Conservation (phyloP, 176 grass and related monocot species). For the Rhynchospora breviuscula region DNA sequence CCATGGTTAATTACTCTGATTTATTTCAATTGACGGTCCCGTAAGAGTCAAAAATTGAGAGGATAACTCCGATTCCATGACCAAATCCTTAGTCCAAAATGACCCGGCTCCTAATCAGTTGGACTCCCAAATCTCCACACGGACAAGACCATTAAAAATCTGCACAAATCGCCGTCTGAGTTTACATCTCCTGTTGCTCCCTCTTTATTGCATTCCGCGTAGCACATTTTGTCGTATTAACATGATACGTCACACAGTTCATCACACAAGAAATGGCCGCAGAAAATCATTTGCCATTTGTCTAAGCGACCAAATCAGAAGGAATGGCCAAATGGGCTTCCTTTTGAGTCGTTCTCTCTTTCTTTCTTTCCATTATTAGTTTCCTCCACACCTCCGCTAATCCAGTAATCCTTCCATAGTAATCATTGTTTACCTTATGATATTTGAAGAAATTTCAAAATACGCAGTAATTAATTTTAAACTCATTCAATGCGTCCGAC, state of each 20-base stretch:
- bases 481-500: not conserved
- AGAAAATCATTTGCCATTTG: not conserved
- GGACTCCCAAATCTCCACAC: too few relatives aligned
- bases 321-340: not conserved
- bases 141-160: not conserved
- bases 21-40: not conserved
- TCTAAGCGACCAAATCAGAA: not conserved
- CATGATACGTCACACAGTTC: not conserved
- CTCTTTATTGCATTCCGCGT: not conserved
- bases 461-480: slow-evolving; percentile 1
- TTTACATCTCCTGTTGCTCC: not conserved
- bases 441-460: not conserved
- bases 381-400: not conserved
- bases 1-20: not conserved
- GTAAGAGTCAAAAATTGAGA: not conserved
- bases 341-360: not conserved
- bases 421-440: not conserved
- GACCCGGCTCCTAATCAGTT: not conserved
- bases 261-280: not conserved
- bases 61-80: not conserved
- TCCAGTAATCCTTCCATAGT: not conserved
- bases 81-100: not conserved
- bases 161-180: not conserved
- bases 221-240: not conserved
- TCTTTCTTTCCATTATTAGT: not conserved